These are phyloP conservation scores for Ophiostoma triangulosporum DNA, from an alignment of 2,329 filamentous ascomycete genomes.

Conservation along the genomic window DNA sequence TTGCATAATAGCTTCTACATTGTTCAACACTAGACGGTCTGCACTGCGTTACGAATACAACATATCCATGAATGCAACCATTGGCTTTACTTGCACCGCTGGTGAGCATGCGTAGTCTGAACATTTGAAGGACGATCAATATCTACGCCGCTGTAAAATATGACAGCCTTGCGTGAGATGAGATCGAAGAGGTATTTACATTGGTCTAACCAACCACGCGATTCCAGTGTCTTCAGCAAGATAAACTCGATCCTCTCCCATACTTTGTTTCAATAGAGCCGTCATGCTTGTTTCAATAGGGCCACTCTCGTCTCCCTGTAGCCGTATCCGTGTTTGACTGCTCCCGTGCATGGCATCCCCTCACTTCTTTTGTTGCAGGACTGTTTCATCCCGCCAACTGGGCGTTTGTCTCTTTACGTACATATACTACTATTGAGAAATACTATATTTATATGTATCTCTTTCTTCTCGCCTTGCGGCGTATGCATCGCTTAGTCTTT, in stretches of 20 bases:
- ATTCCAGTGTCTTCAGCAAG: no score
- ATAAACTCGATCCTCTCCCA: no score
- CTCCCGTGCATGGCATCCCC: background rate
- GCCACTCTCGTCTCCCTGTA: background rate
- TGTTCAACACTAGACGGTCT: background rate
- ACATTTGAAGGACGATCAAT: no score
- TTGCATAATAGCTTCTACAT: background rate
- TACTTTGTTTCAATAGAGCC: no score
- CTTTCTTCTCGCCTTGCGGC: no score
- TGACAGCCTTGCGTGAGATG: no score
- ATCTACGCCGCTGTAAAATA: no score
- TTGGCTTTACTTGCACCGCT: no score
- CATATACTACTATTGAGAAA: background rate
- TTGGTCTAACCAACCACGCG: no score
- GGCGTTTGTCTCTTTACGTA: background rate
- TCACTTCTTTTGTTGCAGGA: constrained; percentile 9
- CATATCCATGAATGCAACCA: no score
- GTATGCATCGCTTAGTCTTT: background rate
- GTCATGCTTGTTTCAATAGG: background rate
- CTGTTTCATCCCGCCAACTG: constrained; percentile 10
- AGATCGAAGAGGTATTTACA: no score
- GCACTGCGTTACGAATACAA: background rate
- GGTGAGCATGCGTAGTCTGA: no score
- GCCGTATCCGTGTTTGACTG: constrained; percentile 1
- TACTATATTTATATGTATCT: background rate